phyloP scores from a whole-genome alignment of 306 rosid genomes.

The Castanea crenata region DNA sequence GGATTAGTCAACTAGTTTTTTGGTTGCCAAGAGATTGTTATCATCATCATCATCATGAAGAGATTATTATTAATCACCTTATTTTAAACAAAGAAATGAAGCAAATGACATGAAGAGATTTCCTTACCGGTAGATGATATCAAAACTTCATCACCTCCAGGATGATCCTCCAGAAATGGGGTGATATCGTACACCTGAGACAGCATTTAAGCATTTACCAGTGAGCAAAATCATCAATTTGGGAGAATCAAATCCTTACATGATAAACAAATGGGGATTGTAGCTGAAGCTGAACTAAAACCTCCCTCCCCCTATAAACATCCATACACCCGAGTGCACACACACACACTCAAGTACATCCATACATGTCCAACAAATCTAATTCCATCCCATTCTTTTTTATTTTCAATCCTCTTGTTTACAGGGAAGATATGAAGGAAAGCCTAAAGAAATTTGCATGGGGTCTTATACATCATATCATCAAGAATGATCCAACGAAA shows the following conservation, averaged over 20 bases:
- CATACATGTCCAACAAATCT: too few species aligned
- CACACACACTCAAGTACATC: too few species aligned
- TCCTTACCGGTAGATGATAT: constrained; percentile 63
- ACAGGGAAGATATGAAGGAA: too few species aligned
- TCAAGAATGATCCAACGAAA: too few species aligned
- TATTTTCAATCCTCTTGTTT: too few species aligned
- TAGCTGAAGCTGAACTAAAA: too few species aligned
- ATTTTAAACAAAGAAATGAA: not conserved
- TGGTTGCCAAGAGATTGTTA: not conserved
- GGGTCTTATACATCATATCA: too few species aligned
- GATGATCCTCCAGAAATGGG: constrained; percentile 85
- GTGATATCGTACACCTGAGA: constrained; percentile 86
- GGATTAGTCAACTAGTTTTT: not conserved
- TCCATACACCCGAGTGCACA: too few species aligned
- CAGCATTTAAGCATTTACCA: constrained; percentile 5
- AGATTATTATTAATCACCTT: not conserved
- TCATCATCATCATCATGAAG: not conserved
- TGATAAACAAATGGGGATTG: too few species aligned
- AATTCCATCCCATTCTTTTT: too few species aligned
- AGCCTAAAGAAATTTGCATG: too few species aligned
- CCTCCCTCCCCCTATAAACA: too few species aligned
- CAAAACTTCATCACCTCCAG: constrained; percentile 94
- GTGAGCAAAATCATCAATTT: not conserved
- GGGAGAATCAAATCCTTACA: not conserved
- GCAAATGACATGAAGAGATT: constrained; percentile 7